Conservation (phyloP, 78 protist species). For the Planoprotostelium fungivorum region DNA sequence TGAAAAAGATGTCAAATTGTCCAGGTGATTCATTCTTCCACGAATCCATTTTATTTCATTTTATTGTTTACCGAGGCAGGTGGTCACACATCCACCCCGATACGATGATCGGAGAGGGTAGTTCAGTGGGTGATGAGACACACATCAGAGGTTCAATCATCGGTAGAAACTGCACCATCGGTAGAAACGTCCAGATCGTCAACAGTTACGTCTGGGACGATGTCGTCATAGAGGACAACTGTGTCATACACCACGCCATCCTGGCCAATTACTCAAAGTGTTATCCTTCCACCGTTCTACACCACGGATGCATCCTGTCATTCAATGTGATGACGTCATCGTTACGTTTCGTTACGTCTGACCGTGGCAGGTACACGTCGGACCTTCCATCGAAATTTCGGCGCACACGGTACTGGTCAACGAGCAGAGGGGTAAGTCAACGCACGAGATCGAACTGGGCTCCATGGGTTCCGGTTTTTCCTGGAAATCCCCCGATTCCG, state of each 20-base stretch:
- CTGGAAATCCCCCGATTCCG: no score
- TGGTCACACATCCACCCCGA: background rate
- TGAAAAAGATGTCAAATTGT: constrained; percentile 46
- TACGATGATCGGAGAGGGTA: constrained; percentile 40
- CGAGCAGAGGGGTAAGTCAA: no score
- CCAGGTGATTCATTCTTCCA: constrained; percentile 28
- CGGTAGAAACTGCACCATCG: constrained; percentile 66
- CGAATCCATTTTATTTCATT: no score
- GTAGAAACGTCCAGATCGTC: constrained; percentile 39
- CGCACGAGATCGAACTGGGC: no score
- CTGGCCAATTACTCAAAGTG: constrained; percentile 31
- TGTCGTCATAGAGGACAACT: constrained; percentile 51
- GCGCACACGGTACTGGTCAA: no score
- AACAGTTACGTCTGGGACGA: constrained; percentile 70
- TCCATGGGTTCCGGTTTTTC: no score
- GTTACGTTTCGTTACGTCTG: constrained; percentile 33
- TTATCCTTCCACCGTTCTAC: background rate
- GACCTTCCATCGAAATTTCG: background rate
- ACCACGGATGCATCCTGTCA: constrained; percentile 37
- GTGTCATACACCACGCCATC: constrained; percentile 18
- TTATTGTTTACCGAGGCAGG: background rate
- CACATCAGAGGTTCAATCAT: constrained; percentile 30
- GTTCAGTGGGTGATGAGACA: constrained; percentile 14
- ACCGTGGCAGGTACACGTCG: background rate
- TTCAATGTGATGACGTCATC: constrained; percentile 24